Evolutionary conservation across 805 yeast species (phyloP).

Genomic region (Yarrowia bubula): DNA sequence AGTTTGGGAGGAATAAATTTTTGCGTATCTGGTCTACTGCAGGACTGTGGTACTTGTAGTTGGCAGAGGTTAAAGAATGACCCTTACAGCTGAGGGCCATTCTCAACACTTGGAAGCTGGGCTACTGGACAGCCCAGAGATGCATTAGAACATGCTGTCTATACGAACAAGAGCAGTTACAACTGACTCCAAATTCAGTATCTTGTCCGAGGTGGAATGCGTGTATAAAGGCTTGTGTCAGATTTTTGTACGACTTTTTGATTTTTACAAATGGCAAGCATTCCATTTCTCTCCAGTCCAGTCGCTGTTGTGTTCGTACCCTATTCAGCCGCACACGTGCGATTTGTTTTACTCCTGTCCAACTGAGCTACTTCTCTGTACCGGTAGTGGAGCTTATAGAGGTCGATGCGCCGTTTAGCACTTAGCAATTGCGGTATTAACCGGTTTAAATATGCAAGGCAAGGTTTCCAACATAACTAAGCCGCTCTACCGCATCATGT

Average conservation of each 20-base stretch:
- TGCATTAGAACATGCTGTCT: too few relatives aligned
- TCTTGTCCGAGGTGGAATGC: too few relatives aligned
- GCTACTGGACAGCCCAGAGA: too few relatives aligned
- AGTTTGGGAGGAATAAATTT: constrained; percentile 6
- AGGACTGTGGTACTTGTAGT: neutral
- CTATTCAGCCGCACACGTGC: constrained; percentile 24
- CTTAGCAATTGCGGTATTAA: constrained; percentile 24
- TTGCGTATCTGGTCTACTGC: constrained; percentile 8
- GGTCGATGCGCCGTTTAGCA: constrained; percentile 23
- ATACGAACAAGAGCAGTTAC: neutral
- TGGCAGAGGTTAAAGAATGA: constrained; percentile 11
- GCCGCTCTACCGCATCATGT: constrained; percentile 22
- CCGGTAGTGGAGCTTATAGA: neutral
- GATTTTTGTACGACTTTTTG: neutral
- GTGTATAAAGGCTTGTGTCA: too few relatives aligned
- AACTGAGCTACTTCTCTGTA: neutral
- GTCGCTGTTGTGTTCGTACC: neutral
- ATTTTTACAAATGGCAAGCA: neutral
- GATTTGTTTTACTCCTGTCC: constrained; percentile 12
- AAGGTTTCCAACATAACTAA: constrained; percentile 12
- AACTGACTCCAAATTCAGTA: too few relatives aligned
- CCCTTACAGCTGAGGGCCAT: constrained; percentile 3
- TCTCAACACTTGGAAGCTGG: neutral
- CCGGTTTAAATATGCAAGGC: neutral
- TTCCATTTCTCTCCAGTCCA: neutral